Percentiles rank a stretch among this genome's conserved stretches.
These are phyloP conservation scores for Candida tammaniensis DNA, from an alignment of 805 yeast genomes.

Conservation along the genomic window DNA sequence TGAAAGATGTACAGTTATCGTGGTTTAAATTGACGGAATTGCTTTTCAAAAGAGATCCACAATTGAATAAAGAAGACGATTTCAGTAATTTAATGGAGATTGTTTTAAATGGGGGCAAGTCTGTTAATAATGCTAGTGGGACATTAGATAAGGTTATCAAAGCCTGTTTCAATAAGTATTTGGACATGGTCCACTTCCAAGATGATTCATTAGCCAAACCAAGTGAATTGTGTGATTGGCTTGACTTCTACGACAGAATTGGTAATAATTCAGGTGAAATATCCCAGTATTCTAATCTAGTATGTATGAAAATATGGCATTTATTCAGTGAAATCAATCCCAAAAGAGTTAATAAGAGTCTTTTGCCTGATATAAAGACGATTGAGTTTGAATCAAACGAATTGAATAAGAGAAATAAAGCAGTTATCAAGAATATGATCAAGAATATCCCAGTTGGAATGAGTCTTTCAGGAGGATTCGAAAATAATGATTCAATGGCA, in stretches of 20 bases:
- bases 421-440: constrained; percentile 28
- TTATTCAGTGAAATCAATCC: constrained; percentile 61
- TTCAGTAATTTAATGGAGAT: constrained; percentile 45
- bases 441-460: constrained; percentile 27
- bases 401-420: constrained; percentile 26
- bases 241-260: constrained; percentile 65
- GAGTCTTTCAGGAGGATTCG: constrained; percentile 25
- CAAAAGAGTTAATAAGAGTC: constrained; percentile 13
- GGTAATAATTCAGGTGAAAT: constrained; percentile 26
- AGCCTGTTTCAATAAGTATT: constrained; percentile 71
- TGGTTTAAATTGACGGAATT: constrained; percentile 67
- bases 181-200: constrained; percentile 53
- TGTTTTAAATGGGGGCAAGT: constrained; percentile 38
- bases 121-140: constrained; percentile 30
- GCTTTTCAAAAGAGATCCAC: constrained; percentile 55
- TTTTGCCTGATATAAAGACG: constrained; percentile 30
- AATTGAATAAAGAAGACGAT: constrained; percentile 43
- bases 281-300: constrained; percentile 52
- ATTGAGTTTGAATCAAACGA: constrained; percentile 43
- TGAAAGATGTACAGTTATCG: constrained; percentile 60
- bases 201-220: constrained; percentile 66
- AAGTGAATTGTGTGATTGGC: constrained; percentile 67
- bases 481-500: constrained; percentile 22
- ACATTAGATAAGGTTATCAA: constrained; percentile 62
- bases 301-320: constrained; percentile 60